Evolutionary conservation across 106 monocot species (phyloP), one percentile per base, ranked within the genome.

Genomic region (Ottelia alismoides): DNA sequence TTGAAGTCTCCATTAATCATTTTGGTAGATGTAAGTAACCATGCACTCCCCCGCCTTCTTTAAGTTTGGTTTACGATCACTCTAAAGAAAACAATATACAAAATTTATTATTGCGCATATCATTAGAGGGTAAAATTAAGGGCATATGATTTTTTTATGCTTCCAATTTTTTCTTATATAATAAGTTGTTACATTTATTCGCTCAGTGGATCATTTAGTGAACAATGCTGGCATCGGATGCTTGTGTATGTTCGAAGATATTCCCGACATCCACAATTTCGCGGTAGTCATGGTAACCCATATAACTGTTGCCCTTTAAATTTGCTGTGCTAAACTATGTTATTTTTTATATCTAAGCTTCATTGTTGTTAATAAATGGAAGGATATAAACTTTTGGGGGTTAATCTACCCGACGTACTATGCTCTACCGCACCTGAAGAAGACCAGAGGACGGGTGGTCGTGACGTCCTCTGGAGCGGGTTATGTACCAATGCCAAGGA

Each of bases 381-480:
- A 92, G 92, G 82, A 85, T 62, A 70, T 74, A 18, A 92, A 92
- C 40, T 92, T 82, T n/a, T 92, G 92, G 92, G 92, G 92, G 0
- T 31, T 78, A 9, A 65, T 92, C 0, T 85, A 86, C 48, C 82
- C 92, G 20, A 71, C 92, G 2, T 82, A 82, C 30, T 86, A 71
- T 29, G 92, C 92, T 5, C 44, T 92, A 11, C 85, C 85, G 19
- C 71, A 82, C 57, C 70, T 92, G 11, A 85, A 75, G 75, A 75
- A 67, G n/a, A 82, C 55, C 51, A 65, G 26, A 1, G 85, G 92
- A 7, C 76, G 59, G 7, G 80, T 92, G 22, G 61, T 85, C n/a
- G 86, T 69, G 0, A 78, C 58, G 4, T 49, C 87, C 1, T 78
- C 87, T 1, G 56, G 47, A 3, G 55, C 75, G 0, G 65, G 60